Conservation (phyloP, 75 land plant species). For the Cunninghamia lanceolata region DNA sequence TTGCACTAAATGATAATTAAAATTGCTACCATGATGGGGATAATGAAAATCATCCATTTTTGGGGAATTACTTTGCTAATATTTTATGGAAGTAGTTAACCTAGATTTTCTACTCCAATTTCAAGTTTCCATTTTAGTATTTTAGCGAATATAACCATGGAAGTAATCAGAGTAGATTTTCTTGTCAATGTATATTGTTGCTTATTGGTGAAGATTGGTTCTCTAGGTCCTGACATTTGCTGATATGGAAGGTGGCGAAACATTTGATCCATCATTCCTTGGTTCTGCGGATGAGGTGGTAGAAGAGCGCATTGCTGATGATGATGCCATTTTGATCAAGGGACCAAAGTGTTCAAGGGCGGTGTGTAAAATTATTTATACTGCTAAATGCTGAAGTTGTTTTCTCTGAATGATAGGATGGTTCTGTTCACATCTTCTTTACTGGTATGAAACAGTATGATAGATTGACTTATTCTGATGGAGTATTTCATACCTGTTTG, state of each 20-base stretch:
- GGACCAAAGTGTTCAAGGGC: conserved; percentile 88
- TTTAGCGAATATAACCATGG: neutral
- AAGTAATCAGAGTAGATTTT: neutral
- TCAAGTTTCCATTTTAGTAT: neutral
- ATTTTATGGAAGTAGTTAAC: no score
- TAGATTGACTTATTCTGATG: neutral
- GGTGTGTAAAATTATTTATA: conserved; percentile 32
- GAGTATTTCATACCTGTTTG: neutral
- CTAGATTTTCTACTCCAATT: neutral
- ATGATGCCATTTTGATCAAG: conserved; percentile 87
- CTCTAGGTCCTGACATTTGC: conserved; percentile 90
- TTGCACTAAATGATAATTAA: neutral
- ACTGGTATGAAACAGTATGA: neutral
- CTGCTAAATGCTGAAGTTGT: neutral
- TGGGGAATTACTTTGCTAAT: neutral
- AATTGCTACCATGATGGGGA: no score
- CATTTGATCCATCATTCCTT: conserved; percentile 88
- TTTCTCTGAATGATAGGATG: neutral
- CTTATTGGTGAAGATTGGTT: neutral
- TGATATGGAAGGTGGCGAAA: conserved; percentile 98
- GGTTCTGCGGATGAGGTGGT: conserved; percentile 95
- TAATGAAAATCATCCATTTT: neutral
- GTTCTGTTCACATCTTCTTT: neutral
- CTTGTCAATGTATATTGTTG: neutral
- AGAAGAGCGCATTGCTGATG: conserved; percentile 92